Evolutionary conservation across 257 asterid genomes (phyloP).

Genomic region (Craterostigma plantagineum): DNA sequence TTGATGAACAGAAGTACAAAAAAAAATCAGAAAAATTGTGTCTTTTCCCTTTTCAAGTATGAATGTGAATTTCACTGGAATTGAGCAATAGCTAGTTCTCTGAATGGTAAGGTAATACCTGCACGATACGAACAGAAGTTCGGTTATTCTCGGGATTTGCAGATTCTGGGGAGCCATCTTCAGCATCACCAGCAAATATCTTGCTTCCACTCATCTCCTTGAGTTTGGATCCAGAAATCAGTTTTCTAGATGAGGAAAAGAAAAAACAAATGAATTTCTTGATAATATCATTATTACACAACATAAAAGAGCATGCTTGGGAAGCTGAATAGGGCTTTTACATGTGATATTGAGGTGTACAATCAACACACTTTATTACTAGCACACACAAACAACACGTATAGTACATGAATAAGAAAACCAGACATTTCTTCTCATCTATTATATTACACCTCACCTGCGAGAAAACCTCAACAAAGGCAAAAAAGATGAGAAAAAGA

Average conservation of each 20-base stretch:
- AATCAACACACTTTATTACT: no score
- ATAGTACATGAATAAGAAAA: no score
- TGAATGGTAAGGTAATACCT: conserved; percentile 37
- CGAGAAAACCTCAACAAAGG: no score
- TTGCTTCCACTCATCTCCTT: conserved; percentile 91
- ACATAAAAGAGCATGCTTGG: neutral
- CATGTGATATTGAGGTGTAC: no score
- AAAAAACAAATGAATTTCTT: no score
- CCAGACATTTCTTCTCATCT: neutral
- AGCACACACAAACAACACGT: no score
- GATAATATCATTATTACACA: neutral
- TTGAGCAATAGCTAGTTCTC: no score
- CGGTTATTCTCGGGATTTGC: conserved; percentile 44
- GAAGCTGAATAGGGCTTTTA: neutral
- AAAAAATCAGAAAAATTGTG: neutral
- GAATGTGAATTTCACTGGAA: neutral
- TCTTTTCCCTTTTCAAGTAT: no score
- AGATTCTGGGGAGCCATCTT: conserved; percentile 32
- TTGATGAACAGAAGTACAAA: neutral
- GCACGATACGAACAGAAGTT: conserved; percentile 86
- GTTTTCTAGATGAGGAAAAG: conserved; percentile 46
- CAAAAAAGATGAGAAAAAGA: no score
- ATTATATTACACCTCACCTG: neutral
- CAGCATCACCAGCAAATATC: conserved; percentile 41
- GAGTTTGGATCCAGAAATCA: conserved; percentile 65